Evolutionary conservation across 2,329 filamentous ascomycete species (phyloP).

Genomic region (Cordyceps tenuipes): DNA sequence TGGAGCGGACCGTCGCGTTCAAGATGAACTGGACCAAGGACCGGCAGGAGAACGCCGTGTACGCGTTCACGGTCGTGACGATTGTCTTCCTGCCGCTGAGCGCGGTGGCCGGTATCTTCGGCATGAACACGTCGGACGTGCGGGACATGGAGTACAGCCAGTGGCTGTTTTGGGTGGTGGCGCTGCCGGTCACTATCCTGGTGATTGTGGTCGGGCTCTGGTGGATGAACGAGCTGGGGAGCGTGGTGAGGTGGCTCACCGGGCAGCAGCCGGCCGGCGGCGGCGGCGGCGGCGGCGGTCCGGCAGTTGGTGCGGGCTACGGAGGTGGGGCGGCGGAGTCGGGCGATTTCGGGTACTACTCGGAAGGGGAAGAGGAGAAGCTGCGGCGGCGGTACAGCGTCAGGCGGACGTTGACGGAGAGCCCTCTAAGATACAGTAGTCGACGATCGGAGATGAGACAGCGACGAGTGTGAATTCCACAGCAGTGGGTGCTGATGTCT

Average conservation of each 20-base stretch:
- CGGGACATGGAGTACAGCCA: conserved; percentile 40
- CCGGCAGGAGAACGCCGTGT: conserved; percentile 39
- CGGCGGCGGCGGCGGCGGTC: neutral
- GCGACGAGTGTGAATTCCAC: neutral
- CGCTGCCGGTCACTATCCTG: conserved; percentile 36
- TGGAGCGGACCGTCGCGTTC: conserved; percentile 24
- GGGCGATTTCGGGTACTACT: neutral
- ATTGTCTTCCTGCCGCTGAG: conserved; percentile 40
- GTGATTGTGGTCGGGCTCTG: conserved; percentile 32
- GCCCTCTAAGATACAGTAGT: neutral
- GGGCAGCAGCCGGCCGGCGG: conserved; percentile 9
- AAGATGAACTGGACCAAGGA: conserved; percentile 34
- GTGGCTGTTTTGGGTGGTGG: conserved; percentile 42
- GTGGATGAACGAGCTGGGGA: conserved; percentile 36
- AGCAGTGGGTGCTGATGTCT: no score
- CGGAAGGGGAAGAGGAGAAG: neutral
- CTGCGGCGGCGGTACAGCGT: neutral
- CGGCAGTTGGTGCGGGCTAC: neutral
- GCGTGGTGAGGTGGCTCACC: conserved; percentile 23
- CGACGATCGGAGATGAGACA: neutral
- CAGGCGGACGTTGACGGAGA: neutral
- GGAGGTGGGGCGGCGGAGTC: conserved; percentile 2
- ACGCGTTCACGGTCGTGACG: conserved; percentile 42
- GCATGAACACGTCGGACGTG: conserved; percentile 45
- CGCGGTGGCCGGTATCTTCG: conserved; percentile 40